A percentile compares a stretch with the other conserved stretches of the same genome.
Evolutionary conservation across 176 grass and related monocot species (phyloP).

Genomic region (Hsuehochloa calcarea): DNA sequence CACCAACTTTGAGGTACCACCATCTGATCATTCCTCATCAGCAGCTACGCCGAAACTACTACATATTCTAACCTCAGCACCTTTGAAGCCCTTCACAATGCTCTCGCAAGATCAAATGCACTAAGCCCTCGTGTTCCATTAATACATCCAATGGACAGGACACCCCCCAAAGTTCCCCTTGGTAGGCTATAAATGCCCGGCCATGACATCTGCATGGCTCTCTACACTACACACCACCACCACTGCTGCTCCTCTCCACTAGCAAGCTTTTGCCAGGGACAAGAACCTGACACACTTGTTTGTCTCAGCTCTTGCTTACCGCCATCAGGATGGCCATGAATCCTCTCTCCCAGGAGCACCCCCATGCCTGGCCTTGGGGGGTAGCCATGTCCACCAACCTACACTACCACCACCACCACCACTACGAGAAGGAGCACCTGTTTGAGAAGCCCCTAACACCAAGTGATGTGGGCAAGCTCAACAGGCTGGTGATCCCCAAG

Average conservation of each 20-base stretch:
- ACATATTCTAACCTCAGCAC: constrained; percentile 52
- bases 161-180: constrained; percentile 42
- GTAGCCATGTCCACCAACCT: constrained; percentile 67
- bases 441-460: constrained; percentile 87
- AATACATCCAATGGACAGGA: constrained; percentile 37
- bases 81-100: constrained; percentile 32
- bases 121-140: constrained; percentile 48
- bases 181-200: constrained; percentile 80
- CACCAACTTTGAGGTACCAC: constrained; percentile 73
- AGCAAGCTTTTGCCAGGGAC: constrained; percentile 37
- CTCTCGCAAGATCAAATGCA: constrained; percentile 36
- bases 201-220: constrained; percentile 76
- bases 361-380: constrained; percentile 64
- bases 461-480: constrained; percentile 88
- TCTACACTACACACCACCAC: constrained; percentile 47
- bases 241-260: constrained; percentile 45
- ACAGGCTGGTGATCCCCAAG: constrained; percentile 90
- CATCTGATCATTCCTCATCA: constrained; percentile 58
- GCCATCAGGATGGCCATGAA: constrained; percentile 54
- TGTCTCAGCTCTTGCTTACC: constrained; percentile 16
- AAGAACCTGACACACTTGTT: constrained; percentile 29
- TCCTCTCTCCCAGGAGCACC: constrained; percentile 52
- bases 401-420: constrained; percentile 60
- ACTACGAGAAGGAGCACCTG: constrained; percentile 73
- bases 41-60: constrained; percentile 42